Evolutionary conservation across 805 yeast species (phyloP).

Genomic region (Komagataella populi): DNA sequence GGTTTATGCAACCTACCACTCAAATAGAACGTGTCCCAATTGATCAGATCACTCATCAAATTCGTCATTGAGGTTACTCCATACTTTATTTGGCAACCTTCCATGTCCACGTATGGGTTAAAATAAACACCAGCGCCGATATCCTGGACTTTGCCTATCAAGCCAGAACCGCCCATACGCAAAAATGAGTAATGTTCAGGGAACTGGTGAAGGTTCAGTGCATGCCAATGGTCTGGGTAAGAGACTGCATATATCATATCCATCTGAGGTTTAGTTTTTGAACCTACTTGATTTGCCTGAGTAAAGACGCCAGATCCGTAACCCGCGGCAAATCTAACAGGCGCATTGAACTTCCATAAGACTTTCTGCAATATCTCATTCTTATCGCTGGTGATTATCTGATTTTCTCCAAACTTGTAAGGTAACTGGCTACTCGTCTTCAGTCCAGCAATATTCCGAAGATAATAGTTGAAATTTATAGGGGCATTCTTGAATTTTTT

Average conservation of each 20-base stretch:
- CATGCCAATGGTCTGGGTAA: conserved; percentile 66
- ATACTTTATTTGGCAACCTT: conserved; percentile 43
- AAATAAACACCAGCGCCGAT: conserved; percentile 87
- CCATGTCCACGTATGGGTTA: conserved; percentile 71
- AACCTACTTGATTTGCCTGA: conserved; percentile 35
- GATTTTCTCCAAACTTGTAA: conserved; percentile 44
- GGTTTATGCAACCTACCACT: conserved; percentile 96
- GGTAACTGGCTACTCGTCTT: conserved; percentile 32
- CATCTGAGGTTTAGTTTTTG: conserved; percentile 46
- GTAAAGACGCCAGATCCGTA: conserved; percentile 90
- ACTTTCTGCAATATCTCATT: conserved; percentile 29
- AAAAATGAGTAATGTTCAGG: conserved; percentile 71
- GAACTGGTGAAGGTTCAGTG: conserved; percentile 48
- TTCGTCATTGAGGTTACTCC: conserved; percentile 65
- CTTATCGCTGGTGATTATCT: conserved; percentile 31
- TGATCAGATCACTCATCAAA: conserved; percentile 53
- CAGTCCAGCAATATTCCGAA: conserved; percentile 16
- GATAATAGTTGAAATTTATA: conserved; percentile 20
- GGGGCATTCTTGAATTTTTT: conserved; percentile 16
- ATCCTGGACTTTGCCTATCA: conserved; percentile 45
- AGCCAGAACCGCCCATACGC: conserved; percentile 42
- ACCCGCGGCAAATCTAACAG: conserved; percentile 73
- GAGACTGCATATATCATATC: conserved; percentile 80
- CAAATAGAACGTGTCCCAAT: conserved; percentile 77
- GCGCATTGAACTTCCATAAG: conserved; percentile 49